phyloP scores from a whole-genome alignment of 345 rosid species.

The Salix exigua region DNA sequence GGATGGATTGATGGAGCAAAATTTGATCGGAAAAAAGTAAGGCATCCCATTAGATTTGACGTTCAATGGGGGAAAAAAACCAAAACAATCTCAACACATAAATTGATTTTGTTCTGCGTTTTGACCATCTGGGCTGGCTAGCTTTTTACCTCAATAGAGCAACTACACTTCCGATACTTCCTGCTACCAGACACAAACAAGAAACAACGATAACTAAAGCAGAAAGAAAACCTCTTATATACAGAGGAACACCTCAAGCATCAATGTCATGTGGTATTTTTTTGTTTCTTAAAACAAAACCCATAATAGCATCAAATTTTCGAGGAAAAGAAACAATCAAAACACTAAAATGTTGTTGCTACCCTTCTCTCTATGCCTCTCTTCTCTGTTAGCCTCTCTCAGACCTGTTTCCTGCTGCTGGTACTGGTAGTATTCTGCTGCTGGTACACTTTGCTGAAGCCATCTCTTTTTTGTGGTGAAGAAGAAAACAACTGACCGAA shows the following conservation, averaged over 20 bases:
- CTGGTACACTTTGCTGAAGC: conserved; percentile 2
- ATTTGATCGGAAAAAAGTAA: not conserved
- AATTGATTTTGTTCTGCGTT: not conserved
- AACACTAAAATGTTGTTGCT: not conserved
- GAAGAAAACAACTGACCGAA: conserved; percentile 30
- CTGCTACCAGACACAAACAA: not conserved
- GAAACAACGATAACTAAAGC: not conserved
- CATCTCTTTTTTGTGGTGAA: conserved; percentile 26
- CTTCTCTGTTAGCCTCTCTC: not conserved
- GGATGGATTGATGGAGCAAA: not conserved
- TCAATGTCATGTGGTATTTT: conserved; percentile 2
- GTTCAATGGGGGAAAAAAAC: too few species aligned
- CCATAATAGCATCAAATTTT: not conserved
- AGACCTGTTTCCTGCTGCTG: conserved; percentile 1
- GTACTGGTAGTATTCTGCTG: not conserved
- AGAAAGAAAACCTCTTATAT: conserved; percentile 8
- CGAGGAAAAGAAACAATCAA: not conserved
- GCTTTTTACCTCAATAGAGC: conserved; percentile 4
- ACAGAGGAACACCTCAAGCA: conserved; percentile 1
- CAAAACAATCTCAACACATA: not conserved
- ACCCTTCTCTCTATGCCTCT: not conserved
- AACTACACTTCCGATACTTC: not conserved
- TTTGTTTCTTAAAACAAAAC: not conserved
- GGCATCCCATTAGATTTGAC: too few species aligned
- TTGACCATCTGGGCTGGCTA: conserved; percentile 1